Evolutionary conservation across 2,329 filamentous ascomycete genomes (phyloP).

Genomic region (Ophiocordyceps camponoti-leonardi): DNA sequence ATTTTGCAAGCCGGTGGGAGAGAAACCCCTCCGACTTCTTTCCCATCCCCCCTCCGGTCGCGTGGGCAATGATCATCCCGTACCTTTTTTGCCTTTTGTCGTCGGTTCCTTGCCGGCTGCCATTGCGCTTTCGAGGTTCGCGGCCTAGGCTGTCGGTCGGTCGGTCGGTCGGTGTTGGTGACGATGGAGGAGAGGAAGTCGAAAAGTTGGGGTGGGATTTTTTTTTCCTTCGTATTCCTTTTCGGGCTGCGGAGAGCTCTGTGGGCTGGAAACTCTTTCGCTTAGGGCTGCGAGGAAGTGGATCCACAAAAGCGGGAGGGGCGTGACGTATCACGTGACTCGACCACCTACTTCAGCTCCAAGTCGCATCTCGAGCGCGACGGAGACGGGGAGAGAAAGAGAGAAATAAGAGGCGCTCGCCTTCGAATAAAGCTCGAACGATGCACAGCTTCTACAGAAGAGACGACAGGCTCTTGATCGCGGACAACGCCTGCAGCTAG

Average conservation of each 20-base stretch:
- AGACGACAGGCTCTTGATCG: background rate
- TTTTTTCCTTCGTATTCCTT: too few species aligned
- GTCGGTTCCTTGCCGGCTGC: slow-evolving; percentile 15
- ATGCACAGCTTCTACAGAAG: background rate
- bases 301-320: background rate
- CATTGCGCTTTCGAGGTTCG: slow-evolving; percentile 13
- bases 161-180: background rate
- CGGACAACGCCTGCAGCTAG: background rate
- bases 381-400: background rate
- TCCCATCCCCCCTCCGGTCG: too few species aligned
- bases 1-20: too few species aligned
- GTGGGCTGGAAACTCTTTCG: slow-evolving; percentile 7
- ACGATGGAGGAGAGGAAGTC: too few species aligned
- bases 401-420: background rate
- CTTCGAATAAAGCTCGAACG: background rate
- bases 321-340: background rate
- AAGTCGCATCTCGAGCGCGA: too few species aligned
- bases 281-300: slow-evolving; percentile 8
- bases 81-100: slow-evolving; percentile 31
- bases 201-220: too few species aligned
- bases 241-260: background rate
- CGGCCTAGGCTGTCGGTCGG: background rate
- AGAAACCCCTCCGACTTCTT: background rate
- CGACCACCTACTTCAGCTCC: too few species aligned
- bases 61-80: slow-evolving; percentile 10